Evolutionary conservation across 345 rosid genomes (phyloP), one percentile per base, ranked within the genome.

Genomic region (Salix exigua): DNA sequence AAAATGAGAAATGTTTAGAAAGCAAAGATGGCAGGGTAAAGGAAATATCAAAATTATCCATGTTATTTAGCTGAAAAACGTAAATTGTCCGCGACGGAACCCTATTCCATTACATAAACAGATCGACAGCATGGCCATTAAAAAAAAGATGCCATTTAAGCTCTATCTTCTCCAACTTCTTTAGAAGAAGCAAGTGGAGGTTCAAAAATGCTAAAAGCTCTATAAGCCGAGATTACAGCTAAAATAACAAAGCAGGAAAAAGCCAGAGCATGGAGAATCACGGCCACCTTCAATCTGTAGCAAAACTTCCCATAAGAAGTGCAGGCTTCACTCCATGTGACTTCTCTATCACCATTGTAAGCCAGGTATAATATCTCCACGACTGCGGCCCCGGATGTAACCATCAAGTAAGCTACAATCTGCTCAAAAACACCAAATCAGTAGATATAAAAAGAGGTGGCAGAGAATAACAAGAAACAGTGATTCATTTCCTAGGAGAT

Each of bases 311-410:
- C 88, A 73, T 88, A 91, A 7, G 89, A 77, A 77, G 75, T 76
- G 83, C 97, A 89, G 58, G 89, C 86, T 86, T 93, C 93, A 78
- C 97, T 95, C 99, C 97, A 95, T 68, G 97, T 85, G 67, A 95
- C 86, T 78, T 58, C 69, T 55, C 46, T 78, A 72, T 93, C 96
- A 13, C 98, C 98, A 70, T 83, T 87, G 81, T 89, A 87, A 2
- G 88, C 90, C 19, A 93, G 76, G 77, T 86, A 82, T 53, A 93
- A 26, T 58, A 93, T 84, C 82, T 96, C 96, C 66, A 83, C 53
- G 28, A 81, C 91, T 58, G 93, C 97, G 31, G 92, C 91, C 67
- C 83, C 91, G 31, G 99, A 91, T 81, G 97, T 92, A 10, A 85
- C 88, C 92, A 88, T 79, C 75, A 93, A 86, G 85, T 93, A 92